phyloP scores from a whole-genome alignment of 306 rosid species.

The Ormosia emarginata region DNA sequence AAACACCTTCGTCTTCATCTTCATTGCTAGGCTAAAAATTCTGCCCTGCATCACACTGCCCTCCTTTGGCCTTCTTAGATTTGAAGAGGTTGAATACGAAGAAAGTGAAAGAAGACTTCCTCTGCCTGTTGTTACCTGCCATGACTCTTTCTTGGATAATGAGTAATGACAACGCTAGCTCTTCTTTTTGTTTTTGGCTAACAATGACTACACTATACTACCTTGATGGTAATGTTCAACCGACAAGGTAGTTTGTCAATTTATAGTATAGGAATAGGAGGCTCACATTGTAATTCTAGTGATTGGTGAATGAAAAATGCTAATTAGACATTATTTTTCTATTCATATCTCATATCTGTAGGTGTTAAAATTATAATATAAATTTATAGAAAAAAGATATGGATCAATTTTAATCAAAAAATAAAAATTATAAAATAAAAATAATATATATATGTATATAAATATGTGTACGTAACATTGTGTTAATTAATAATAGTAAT shows the following conservation, averaged over 20 bases:
- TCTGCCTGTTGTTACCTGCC: conserved; percentile 50
- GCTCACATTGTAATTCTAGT: neutral
- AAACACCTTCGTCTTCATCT: conserved; percentile 48
- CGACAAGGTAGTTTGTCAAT: conserved; percentile 3
- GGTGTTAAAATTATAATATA: too few species aligned
- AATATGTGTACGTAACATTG: too few species aligned
- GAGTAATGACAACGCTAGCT: neutral
- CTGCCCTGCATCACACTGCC: neutral
- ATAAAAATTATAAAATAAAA: too few species aligned
- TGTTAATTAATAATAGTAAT: too few species aligned
- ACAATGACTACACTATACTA: neutral
- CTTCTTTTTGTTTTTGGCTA: too few species aligned
- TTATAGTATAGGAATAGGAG: conserved; percentile 11
- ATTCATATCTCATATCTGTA: too few species aligned
- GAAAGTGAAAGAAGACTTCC: conserved; percentile 31
- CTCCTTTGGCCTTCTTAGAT: conserved; percentile 32
- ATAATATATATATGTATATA: too few species aligned
- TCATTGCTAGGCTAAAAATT: conserved; percentile 47
- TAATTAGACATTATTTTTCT: too few species aligned
- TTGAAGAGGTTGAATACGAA: conserved; percentile 52
- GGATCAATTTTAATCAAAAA: too few species aligned
- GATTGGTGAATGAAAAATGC: too few species aligned
- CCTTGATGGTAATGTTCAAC: neutral
- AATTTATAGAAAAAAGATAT: too few species aligned
- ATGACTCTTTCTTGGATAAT: neutral